Evolutionary conservation across 2,329 filamentous ascomycete species (phyloP).

Genomic region (Diaporthe ampelina): DNA sequence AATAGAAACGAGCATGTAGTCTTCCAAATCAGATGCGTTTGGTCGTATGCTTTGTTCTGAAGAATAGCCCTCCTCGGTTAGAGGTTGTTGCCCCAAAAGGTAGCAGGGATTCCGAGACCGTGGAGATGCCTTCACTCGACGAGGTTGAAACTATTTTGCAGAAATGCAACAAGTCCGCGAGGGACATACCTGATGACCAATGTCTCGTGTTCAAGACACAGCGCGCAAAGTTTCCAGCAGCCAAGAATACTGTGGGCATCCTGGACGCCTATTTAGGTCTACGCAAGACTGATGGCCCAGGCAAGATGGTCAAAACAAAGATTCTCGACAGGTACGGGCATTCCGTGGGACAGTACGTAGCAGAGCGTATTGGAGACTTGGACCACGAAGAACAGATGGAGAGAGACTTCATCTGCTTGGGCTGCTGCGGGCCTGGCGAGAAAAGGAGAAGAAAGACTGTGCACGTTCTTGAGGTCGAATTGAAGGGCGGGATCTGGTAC

Average conservation of each 20-base stretch:
- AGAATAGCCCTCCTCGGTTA: background rate
- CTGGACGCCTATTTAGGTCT: background rate
- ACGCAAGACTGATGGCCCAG: background rate
- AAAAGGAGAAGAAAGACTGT: background rate
- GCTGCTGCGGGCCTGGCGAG: too few species aligned
- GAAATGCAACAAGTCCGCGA: background rate
- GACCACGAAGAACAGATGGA: background rate
- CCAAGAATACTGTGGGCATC: background rate
- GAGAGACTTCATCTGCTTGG: background rate
- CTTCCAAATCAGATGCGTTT: background rate
- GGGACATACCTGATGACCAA: background rate
- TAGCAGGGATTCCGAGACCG: background rate
- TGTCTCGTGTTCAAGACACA: constrained; percentile 1
- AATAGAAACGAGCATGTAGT: background rate
- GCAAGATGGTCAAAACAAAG: background rate
- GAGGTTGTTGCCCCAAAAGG: background rate
- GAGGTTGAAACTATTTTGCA: background rate
- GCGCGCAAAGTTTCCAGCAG: background rate
- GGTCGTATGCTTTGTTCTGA: background rate
- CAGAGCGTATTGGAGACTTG: background rate
- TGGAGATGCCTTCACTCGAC: background rate
- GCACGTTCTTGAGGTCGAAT: background rate
- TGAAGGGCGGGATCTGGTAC: background rate
- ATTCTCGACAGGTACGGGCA: background rate
- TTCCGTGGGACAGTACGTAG: background rate